phyloP scores from a whole-genome alignment of 2,329 filamentous ascomycete species.

The Ascochyta fabae region DNA sequence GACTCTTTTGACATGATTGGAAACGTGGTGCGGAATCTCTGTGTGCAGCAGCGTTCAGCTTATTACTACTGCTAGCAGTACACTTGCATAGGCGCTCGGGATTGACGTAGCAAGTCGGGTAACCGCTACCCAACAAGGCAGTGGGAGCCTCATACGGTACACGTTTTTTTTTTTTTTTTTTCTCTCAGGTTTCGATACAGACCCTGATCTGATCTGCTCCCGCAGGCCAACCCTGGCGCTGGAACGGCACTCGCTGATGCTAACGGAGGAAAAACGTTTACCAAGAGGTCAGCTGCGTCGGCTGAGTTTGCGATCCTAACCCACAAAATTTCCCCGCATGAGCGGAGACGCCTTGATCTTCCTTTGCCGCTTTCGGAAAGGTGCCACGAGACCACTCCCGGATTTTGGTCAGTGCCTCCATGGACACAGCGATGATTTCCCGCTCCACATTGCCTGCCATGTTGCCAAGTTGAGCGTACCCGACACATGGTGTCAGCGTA shows the following conservation, averaged over 20 bases:
- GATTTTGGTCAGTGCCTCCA: conserved; percentile 1
- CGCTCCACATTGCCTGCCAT: not conserved
- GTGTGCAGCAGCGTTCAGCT: conserved; percentile 3
- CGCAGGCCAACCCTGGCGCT: conserved; percentile 3
- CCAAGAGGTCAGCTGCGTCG: conserved; percentile 11
- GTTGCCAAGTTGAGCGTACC: not conserved
- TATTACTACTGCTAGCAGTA: not conserved
- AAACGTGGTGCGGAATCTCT: conserved; percentile 12
- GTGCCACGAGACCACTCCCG: conserved; percentile 3
- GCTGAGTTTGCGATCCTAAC: conserved; percentile 6
- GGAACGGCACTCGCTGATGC: not conserved
- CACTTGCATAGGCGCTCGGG: not conserved
- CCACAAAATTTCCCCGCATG: conserved; percentile 9
- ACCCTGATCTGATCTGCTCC: conserved; percentile 7
- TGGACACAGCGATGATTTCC: not conserved
- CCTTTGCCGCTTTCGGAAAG: conserved; percentile 1
- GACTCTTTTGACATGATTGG: not conserved
- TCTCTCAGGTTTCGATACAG: conserved; percentile 11
- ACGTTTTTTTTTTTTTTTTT: conserved; percentile 6
- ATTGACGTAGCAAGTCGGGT: conserved; percentile 13
- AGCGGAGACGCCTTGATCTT: conserved; percentile 2
- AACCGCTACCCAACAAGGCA: conserved; percentile 5
- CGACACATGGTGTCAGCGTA: not conserved
- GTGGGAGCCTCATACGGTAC: not conserved
- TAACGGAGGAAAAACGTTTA: conserved; percentile 1